Evolutionary conservation across 495 filamentous ascomycete genomes (phyloP).

Genomic region (Sphaerosporella brunnea): DNA sequence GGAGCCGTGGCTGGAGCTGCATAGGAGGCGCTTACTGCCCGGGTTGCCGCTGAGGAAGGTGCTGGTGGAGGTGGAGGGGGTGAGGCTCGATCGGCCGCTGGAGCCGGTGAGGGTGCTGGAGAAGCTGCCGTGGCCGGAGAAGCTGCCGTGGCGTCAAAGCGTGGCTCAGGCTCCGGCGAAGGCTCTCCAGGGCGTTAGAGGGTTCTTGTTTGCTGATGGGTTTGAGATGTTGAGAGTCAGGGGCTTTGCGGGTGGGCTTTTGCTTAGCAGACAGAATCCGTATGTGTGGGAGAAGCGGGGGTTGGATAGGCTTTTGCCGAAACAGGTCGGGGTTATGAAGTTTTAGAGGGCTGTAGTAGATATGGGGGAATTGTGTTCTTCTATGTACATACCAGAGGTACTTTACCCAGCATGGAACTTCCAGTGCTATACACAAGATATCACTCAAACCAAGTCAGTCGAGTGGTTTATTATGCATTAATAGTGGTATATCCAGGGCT

Average conservation of each 20-base stretch:
- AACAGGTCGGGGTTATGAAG: too few species aligned
- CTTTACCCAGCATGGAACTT: too few species aligned
- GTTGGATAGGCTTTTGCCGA: constrained; percentile 20
- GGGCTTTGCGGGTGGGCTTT: constrained; percentile 12
- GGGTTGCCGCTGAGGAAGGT: constrained; percentile 15
- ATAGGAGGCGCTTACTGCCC: constrained; percentile 16
- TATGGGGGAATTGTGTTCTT: too few species aligned
- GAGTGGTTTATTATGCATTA: too few species aligned
- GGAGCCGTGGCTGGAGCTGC: constrained; percentile 10
- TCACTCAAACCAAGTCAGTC: too few species aligned
- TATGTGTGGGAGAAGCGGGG: constrained; percentile 25
- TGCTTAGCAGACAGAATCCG: constrained; percentile 17
- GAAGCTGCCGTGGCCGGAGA: constrained; percentile 5
- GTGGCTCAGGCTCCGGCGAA: background rate
- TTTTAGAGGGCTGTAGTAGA: too few species aligned
- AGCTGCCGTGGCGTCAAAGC: background rate
- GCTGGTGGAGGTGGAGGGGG: background rate
- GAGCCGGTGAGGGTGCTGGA: constrained; percentile 3
- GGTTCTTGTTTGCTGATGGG: constrained; percentile 4
- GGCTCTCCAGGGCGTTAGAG: background rate
- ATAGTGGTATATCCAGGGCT: too few species aligned
- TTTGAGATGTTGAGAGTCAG: constrained; percentile 16
- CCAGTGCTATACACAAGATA: too few species aligned
- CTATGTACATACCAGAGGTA: too few species aligned
- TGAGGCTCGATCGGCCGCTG: background rate